A percentile compares a stretch with the other conserved stretches of the same genome.
Evolutionary conservation across 2,329 filamentous ascomycete species (phyloP).

Genomic region (Ophiosphaerella narmari): DNA sequence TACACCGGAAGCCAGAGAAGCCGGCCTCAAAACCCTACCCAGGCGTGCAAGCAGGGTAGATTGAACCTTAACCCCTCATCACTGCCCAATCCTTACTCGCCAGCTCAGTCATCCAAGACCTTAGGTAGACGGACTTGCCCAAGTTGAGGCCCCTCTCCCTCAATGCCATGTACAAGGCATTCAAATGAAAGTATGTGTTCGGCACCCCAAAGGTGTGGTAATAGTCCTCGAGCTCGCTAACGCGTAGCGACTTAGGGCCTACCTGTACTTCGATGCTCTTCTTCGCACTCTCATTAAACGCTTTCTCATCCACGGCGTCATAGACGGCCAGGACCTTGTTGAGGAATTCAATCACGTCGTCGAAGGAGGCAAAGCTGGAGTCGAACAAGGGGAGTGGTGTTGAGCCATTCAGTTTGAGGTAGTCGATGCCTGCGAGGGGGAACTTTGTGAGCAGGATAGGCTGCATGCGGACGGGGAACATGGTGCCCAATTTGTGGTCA

Average conservation of each 20-base stretch:
- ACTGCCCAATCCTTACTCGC: slow-evolving; percentile 23
- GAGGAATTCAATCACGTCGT: slow-evolving; percentile 27
- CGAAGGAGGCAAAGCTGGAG: slow-evolving; percentile 16
- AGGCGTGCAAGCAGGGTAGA: too few relatives aligned
- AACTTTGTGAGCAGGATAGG: slow-evolving; percentile 24
- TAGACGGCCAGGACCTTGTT: slow-evolving; percentile 13
- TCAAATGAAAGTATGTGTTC: slow-evolving; percentile 31
- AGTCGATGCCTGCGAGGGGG: slow-evolving; percentile 7
- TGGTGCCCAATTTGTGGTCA: slow-evolving; percentile 19
- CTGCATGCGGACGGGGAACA: slow-evolving; percentile 27
- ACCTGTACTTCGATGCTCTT: slow-evolving; percentile 19
- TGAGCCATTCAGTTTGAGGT: slow-evolving; percentile 10
- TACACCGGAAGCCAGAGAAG: too few relatives aligned
- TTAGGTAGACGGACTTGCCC: slow-evolving; percentile 21
- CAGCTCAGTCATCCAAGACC: slow-evolving; percentile 22
- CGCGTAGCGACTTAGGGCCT: slow-evolving; percentile 9
- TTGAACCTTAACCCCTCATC: slow-evolving; percentile 14
- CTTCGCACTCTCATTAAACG: slow-evolving; percentile 20
- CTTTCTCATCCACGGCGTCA: slow-evolving; percentile 21
- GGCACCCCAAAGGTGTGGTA: slow-evolving; percentile 21
- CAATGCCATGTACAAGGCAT: slow-evolving; percentile 29
- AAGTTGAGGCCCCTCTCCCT: slow-evolving; percentile 23
- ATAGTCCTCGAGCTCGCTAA: slow-evolving; percentile 18
- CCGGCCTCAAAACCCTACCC: too few relatives aligned
- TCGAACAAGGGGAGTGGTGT: slow-evolving; percentile 7